A percentile compares a stretch with the other conserved stretches of the same genome.
phyloP scores from a whole-genome alignment of 2,329 filamentous ascomycete genomes.

The Penicillium olsonii region DNA sequence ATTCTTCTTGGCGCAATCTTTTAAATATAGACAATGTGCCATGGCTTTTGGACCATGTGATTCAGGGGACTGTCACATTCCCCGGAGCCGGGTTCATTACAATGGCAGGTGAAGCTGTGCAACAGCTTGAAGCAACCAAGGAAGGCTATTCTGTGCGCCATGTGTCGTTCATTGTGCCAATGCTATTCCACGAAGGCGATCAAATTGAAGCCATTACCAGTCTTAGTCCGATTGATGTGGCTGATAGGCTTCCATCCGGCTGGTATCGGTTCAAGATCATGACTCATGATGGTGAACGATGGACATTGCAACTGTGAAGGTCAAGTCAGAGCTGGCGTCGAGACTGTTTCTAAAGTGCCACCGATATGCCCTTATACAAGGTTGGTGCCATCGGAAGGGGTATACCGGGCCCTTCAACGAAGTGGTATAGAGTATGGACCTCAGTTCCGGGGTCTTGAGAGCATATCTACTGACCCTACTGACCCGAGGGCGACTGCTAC shows the following conservation, averaged over 20 bases:
- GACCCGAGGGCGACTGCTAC: not conserved
- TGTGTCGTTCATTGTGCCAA: constrained; percentile 14
- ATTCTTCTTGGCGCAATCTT: constrained; percentile 31
- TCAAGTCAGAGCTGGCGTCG: constrained; percentile 2
- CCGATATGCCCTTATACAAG: not conserved
- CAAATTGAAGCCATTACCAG: constrained; percentile 1
- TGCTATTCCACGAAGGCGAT: constrained; percentile 6
- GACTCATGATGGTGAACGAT: constrained; percentile 1
- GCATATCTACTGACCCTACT: constrained; percentile 4
- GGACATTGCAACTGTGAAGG: constrained; percentile 5
- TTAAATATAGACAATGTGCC: constrained; percentile 26
- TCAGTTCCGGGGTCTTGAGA: constrained; percentile 4
- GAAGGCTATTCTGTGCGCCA: constrained; percentile 13
- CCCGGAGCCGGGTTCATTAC: constrained; percentile 28
- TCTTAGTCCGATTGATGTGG: constrained; percentile 1
- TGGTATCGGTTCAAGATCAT: constrained; percentile 4
- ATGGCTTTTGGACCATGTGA: constrained; percentile 34
- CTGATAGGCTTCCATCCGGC: constrained; percentile 1
- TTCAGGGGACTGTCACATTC: constrained; percentile 24
- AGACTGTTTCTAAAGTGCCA: not conserved
- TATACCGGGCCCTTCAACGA: not conserved
- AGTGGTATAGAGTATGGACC: constrained; percentile 5
- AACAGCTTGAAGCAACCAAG: constrained; percentile 9
- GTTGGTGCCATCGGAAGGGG: not conserved
- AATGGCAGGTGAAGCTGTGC: constrained; percentile 27